Base-by-base conservation (phyloP, 2,329 filamentous ascomycete genomes). In the Fusarium penzigii region DNA sequence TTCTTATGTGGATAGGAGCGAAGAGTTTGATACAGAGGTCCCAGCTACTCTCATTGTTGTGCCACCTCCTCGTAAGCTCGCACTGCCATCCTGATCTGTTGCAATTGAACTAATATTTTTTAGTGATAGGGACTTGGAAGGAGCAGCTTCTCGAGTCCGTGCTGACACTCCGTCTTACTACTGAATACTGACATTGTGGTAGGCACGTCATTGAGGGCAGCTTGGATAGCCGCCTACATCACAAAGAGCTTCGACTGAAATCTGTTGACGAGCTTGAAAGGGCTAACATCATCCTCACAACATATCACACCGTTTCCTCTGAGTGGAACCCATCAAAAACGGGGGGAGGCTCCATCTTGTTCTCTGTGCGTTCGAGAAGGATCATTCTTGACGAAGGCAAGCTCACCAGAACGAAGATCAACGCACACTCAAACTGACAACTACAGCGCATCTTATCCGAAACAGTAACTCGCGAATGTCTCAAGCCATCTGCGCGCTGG, bases 61-160 rank as follows among this genome's bases (percentile, higher is more conserved):
- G 3, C 74, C 72, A 7, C 68, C 71, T 4, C 60, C 71, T 5
- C 39, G 70, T 73, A 52, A 52, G 68, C 63, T 14, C 7, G 8
- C 8, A 2, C 4, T 5, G 6, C 13, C 17, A 17, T 14, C 2
- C 2, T 13, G 13, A 25, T 2, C 14, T 16, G 5, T 14, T 4
- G 5, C 10, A 6, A 7, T 3, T 36, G 12, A 10, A 6, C 51
- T 62, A 36, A 64, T 2, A 8, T 2, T 32, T 12, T 13, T n/a
- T 4, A 74, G 71, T 76, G 4, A 52, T 76, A 0, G 66, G 65
- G 5, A 72, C 68, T 0, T 76, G 73, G 74, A 67, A 74, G 49
- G 65, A 71, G 5, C 67, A 77, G 43, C 17, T 72, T 0, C 17
- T 44, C 0, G 54, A 68, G 65, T 63, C 1, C 12, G 57, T 58